A percentile compares a stretch with the other conserved stretches of the same genome.
Conservation (phyloP, 1,139 yeast species). For the Geotrichum candidum region DNA sequence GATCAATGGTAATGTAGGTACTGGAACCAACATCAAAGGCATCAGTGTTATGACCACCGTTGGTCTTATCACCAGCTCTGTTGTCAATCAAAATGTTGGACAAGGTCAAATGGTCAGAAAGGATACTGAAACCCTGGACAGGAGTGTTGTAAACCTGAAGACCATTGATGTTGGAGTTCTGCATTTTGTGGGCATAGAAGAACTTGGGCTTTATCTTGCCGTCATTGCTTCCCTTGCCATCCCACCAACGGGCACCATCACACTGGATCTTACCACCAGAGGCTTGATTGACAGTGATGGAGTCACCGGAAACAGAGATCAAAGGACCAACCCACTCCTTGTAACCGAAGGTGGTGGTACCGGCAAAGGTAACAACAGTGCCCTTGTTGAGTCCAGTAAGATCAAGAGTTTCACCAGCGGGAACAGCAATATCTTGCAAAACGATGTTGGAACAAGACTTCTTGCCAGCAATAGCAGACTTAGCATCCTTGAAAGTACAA, state of each 20-base stretch:
- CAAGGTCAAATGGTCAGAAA: conserved; percentile 2
- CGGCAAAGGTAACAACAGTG: conserved; percentile 7
- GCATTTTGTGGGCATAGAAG: conserved; percentile 4
- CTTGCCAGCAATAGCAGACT: conserved; percentile 4
- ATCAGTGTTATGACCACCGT: conserved; percentile 9
- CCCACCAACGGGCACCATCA: conserved; percentile 11
- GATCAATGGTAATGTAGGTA: conserved; percentile 1
- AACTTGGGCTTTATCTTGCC: conserved; percentile 12
- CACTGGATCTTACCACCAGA: conserved; percentile 8
- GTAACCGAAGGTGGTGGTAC: conserved; percentile 10
- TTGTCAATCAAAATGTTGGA: conserved; percentile 4
- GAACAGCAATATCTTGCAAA: conserved; percentile 5
- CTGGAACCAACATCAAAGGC: conserved; percentile 6
- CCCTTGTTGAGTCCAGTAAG: conserved; percentile 2
- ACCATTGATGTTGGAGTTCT: conserved; percentile 2
- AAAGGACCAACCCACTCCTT: conserved; percentile 8
- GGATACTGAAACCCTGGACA: conserved; percentile 10
- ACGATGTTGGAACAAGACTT: conserved; percentile 1
- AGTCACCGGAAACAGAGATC: conserved; percentile 7
- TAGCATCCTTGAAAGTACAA: conserved; percentile 5
- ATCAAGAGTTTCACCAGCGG: conserved; percentile 9
- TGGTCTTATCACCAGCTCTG: neutral
- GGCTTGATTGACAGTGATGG: conserved; percentile 5
- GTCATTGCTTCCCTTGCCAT: conserved; percentile 4
- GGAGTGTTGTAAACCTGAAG: conserved; percentile 10